These are phyloP conservation scores for Fusarium acutatum DNA, from an alignment of 2,329 filamentous ascomycete species.

Conservation along the genomic window DNA sequence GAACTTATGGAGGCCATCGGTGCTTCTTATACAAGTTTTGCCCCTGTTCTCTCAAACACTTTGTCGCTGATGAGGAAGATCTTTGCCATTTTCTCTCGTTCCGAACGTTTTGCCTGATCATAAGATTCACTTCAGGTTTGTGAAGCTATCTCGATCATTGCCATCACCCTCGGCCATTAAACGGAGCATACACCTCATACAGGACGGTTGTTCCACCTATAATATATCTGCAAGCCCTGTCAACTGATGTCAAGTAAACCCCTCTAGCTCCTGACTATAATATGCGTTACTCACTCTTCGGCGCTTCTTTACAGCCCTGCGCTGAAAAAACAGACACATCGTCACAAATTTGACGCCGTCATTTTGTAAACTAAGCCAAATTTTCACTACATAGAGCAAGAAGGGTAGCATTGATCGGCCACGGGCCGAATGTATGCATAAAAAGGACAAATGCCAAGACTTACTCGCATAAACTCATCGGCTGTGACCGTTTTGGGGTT, in stretches of 20 bases:
- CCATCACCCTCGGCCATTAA: not conserved
- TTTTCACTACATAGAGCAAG: fast-evolving
- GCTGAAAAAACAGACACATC: fast-evolving
- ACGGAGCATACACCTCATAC: not conserved
- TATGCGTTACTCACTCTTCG: not conserved
- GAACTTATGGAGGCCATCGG: fast-evolving
- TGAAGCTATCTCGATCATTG: not conserved
- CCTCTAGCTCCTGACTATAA: fast-evolving
- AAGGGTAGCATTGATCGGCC: not conserved
- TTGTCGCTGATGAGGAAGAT: fast-evolving
- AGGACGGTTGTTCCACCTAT: not conserved
- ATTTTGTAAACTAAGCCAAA: not conserved
- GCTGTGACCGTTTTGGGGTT: not conserved
- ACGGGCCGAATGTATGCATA: slow-evolving; percentile 7
- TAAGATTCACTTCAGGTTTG: fast-evolving
- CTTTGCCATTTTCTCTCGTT: not conserved
- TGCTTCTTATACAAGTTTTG: not conserved
- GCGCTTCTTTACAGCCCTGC: not conserved
- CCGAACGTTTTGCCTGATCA: not conserved
- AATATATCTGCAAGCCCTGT: fast-evolving
- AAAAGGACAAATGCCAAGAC: not conserved
- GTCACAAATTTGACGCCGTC: not conserved
- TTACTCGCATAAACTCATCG: not conserved
- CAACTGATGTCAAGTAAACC: not conserved
- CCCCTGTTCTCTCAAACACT: fast-evolving